Percentiles rank a stretch among this genome's conserved stretches.
Evolutionary conservation across 805 yeast species (phyloP).

Genomic region (Saturnispora quitensis): DNA sequence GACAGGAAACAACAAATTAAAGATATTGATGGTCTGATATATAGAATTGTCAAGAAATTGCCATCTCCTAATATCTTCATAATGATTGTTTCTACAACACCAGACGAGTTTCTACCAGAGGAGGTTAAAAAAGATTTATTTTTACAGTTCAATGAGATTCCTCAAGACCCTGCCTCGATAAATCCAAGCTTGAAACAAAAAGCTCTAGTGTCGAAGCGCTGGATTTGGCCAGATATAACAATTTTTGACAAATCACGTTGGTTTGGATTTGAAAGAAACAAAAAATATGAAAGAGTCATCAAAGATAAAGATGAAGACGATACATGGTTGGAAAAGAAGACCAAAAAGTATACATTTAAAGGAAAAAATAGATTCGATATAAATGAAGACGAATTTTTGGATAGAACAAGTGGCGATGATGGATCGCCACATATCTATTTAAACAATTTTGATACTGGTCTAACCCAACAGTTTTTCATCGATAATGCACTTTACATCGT

Average conservation of each 20-base stretch:
- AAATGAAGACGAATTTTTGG: slow-evolving; percentile 23
- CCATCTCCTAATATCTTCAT: slow-evolving; percentile 70
- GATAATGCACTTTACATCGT: slow-evolving; percentile 41
- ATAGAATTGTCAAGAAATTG: slow-evolving; percentile 50
- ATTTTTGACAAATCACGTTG: slow-evolving; percentile 39
- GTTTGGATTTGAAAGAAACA: slow-evolving; percentile 47
- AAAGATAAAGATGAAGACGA: slow-evolving; percentile 19
- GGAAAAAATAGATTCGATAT: slow-evolving; percentile 6
- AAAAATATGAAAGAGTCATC: slow-evolving; percentile 24
- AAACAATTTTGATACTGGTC: slow-evolving; percentile 2
- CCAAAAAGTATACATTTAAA: slow-evolving; percentile 12
- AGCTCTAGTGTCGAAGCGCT: slow-evolving; percentile 23
- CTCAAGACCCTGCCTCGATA: slow-evolving; percentile 25
- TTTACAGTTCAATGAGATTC: slow-evolving; percentile 22
- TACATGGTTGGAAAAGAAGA: slow-evolving; percentile 25
- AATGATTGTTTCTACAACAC: slow-evolving; percentile 40
- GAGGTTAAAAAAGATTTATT: slow-evolving; percentile 11
- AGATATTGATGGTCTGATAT: slow-evolving; percentile 30
- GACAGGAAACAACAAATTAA: slow-evolving; percentile 18
- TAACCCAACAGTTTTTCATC: slow-evolving; percentile 33
- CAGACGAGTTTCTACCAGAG: slow-evolving; percentile 16
- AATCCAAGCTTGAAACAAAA: slow-evolving; percentile 25
- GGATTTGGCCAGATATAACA: slow-evolving; percentile 49
- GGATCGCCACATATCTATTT: neutral
- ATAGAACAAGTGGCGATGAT: neutral